Evolutionary conservation across 305 asterid genomes (phyloP), one percentile per base, ranked within the genome.

Genomic region (Petunia hybrid): DNA sequence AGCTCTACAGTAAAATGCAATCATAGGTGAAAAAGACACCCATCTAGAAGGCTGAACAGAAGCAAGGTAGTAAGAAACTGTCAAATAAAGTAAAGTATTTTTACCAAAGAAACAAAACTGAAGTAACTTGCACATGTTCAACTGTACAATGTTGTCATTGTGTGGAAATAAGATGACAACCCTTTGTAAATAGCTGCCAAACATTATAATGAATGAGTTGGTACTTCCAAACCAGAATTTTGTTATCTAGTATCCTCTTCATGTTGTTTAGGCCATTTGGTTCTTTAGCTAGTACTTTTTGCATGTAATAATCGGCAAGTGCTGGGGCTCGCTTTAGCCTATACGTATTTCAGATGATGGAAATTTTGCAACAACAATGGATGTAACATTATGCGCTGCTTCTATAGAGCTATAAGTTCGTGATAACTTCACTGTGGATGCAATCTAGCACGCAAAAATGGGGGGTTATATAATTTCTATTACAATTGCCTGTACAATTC

Each of bases 71-170:
- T 81, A 89, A 80, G 83, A 57, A 85, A 22, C 31, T 22, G 31
- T 22, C 77, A 83, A 87, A 78, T 69, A 87, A 84, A 75, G 87
- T 85, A 4, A 85, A 76, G 42, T 87, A 79, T 85, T 75, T 73
- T 63, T 14, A 38, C 59, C 60, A n/a, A 61, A 22, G 48, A 65
- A 60, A 10, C 36, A 65, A 40, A 6, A 16, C 36, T 39, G 1
- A 6, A 10, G 36, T 77, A 42, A 51, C 40, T 66, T 82, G 40
- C 59, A 65, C 62, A 4, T 74, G 53, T 38, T 22, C 35, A 48
- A 35, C 16, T 46, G 77, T 36, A 80, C 42, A 12, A 13, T 68
- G 62, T 61, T 85, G 41, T 78, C 80, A 61, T 74, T 66, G 41
- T 40, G 64, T 31, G 35, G 80, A 70, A n/a, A 77, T 31, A 46